Evolutionary conservation across 2,329 filamentous ascomycete species (phyloP).

Genomic region (Colletotrichum sidae): DNA sequence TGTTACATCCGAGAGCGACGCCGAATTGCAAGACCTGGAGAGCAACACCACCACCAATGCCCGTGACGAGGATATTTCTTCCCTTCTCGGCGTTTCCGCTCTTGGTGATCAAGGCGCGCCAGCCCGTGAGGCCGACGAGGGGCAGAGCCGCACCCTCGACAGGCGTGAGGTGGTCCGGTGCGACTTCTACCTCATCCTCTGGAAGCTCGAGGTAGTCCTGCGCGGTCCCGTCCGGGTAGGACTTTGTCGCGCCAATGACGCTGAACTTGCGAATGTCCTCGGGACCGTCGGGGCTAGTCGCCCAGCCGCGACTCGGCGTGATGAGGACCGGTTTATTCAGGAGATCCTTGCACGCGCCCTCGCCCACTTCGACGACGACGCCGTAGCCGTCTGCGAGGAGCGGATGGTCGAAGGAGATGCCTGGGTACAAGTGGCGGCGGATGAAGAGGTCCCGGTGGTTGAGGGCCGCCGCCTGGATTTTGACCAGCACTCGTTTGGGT

Average conservation of each 20-base stretch:
- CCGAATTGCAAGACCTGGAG: constrained; percentile 85
- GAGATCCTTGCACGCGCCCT: constrained; percentile 54
- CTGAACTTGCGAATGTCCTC: constrained; percentile 70
- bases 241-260: constrained; percentile 77
- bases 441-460: constrained; percentile 98
- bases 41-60: constrained; percentile 93
- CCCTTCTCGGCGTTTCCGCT: constrained; percentile 72
- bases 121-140: constrained; percentile 87
- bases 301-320: constrained; percentile 84
- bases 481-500: constrained; percentile 77
- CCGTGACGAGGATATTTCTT: constrained; percentile 85
- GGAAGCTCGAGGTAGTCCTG: constrained; percentile 79
- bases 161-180: constrained; percentile 77
- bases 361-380: constrained; percentile 74
- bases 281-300: constrained; percentile 75
- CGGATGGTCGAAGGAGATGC: constrained; percentile 81
- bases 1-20: constrained; percentile 77
- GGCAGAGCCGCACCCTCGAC: constrained; percentile 87
- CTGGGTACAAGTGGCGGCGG: constrained; percentile 91
- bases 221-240: constrained; percentile 75
- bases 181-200: constrained; percentile 79
- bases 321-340: constrained; percentile 79
- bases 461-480: constrained; percentile 82
- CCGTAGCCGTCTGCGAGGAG: constrained; percentile 88
- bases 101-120: constrained; percentile 88